phyloP scores from a whole-genome alignment of 805 yeast species.

The Metschnikowia santaceciliae region DNA sequence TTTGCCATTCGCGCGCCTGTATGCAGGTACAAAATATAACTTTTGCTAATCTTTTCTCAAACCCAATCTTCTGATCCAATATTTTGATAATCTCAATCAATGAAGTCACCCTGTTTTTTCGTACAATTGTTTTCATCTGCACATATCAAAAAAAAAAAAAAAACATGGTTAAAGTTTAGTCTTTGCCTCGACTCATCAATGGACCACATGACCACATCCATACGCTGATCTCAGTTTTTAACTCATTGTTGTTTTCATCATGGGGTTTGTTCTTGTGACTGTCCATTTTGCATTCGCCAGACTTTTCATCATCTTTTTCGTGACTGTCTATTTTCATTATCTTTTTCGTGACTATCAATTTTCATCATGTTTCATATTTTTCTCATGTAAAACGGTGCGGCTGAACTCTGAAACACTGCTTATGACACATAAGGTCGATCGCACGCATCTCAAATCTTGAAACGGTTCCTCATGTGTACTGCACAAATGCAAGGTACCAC shows the following conservation, averaged over 20 bases:
- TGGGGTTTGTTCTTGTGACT: background rate
- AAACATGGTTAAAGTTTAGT: no score
- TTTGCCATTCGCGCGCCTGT: conserved; percentile 6
- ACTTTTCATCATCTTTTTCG: background rate
- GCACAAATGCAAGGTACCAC: no score
- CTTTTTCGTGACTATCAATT: background rate
- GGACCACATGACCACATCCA: no score
- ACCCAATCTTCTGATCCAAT: no score
- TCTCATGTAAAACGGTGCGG: background rate
- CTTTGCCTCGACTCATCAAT: no score
- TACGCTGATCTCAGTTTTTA: no score
- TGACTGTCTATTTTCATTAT: background rate
- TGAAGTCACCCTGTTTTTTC: no score
- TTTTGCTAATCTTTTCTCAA: no score
- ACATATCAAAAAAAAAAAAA: no score
- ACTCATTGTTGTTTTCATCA: no score
- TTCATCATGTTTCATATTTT: background rate
- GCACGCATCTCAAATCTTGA: background rate
- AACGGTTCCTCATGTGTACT: background rate
- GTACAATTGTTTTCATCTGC: no score
- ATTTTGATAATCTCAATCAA: no score
- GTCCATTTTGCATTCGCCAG: background rate
- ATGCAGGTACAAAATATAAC: background rate
- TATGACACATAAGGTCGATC: background rate
- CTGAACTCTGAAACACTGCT: background rate